A percentile compares a stretch with the other conserved stretches of the same genome.
phyloP scores from a whole-genome alignment of 1,284 basidiomycete genomes.

The Cutaneotrichosporon mucoides region DNA sequence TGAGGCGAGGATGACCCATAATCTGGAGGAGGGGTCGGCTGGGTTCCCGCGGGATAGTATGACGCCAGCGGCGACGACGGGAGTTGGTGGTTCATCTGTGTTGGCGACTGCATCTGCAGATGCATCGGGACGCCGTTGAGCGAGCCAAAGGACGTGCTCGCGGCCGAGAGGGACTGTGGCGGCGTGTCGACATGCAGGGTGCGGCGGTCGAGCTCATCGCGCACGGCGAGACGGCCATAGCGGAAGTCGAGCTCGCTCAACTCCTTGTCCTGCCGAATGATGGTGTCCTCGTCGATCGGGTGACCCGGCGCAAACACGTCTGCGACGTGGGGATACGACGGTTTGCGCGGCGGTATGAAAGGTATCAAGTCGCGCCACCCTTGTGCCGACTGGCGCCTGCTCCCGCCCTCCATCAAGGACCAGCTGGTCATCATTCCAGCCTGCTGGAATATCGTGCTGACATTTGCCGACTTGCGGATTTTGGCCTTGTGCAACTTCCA shows the following conservation, averaged over 20 bases:
- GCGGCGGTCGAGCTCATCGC: conserved; percentile 32
- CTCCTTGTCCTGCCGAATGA: conserved; percentile 34
- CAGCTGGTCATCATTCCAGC: conserved; percentile 34
- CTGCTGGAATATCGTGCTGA: conserved; percentile 30
- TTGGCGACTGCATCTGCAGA: background rate
- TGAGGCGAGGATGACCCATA: conserved; percentile 13
- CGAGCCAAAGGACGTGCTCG: too few species aligned
- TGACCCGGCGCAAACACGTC: too few species aligned
- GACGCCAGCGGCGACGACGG: conserved; percentile 22
- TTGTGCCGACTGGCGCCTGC: background rate
- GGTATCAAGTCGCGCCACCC: conserved; percentile 7
- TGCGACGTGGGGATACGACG: background rate
- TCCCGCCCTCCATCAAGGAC: conserved; percentile 28
- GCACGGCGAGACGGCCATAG: conserved; percentile 33
- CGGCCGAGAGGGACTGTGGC: background rate
- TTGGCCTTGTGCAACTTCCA: conserved; percentile 32
- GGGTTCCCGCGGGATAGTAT: conserved; percentile 17
- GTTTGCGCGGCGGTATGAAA: background rate
- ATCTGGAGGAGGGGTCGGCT: background rate
- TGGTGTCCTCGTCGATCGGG: conserved; percentile 8
- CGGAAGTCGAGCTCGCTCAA: conserved; percentile 43
- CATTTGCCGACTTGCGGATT: conserved; percentile 19
- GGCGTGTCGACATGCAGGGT: conserved; percentile 5
- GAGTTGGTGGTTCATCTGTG: background rate
- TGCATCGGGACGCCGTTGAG: too few species aligned